phyloP scores from a whole-genome alignment of 2,329 filamentous ascomycete genomes.

The Chrysoporthe austroafricana region DNA sequence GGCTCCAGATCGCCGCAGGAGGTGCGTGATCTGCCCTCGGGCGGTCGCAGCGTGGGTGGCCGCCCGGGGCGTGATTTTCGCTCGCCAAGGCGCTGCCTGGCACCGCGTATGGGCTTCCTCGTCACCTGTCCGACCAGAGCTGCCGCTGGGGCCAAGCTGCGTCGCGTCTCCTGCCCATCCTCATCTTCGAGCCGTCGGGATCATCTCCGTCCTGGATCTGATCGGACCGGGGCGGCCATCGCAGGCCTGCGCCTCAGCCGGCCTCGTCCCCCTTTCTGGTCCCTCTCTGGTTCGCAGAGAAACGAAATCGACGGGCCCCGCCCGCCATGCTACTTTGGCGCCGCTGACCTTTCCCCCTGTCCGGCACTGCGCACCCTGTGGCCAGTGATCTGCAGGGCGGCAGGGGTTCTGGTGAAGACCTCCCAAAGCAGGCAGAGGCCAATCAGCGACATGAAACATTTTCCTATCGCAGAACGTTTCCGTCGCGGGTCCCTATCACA shows the following conservation, averaged over 20 bases:
- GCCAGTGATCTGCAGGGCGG: neutral
- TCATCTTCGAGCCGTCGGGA: neutral
- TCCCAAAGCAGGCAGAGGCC: neutral
- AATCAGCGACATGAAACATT: slow-evolving; percentile 17
- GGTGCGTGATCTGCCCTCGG: neutral
- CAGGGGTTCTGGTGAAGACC: neutral
- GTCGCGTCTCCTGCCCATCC: neutral
- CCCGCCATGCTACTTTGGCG: neutral
- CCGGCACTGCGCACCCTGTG: slow-evolving; percentile 10
- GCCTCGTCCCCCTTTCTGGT: neutral
- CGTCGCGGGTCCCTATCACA: neutral
- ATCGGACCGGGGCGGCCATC: neutral
- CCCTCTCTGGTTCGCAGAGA: neutral
- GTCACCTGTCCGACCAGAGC: neutral
- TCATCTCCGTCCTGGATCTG: neutral
- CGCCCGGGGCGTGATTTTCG: neutral
- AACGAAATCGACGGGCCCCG: slow-evolving; percentile 7
- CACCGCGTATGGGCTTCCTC: neutral
- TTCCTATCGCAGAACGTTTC: slow-evolving; percentile 11
- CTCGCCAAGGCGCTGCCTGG: neutral
- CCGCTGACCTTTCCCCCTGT: neutral
- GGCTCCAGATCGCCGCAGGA: slow-evolving; percentile 11
- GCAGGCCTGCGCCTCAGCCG: neutral
- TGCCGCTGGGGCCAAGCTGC: neutral
- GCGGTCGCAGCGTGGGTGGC: neutral